Percentiles rank a stretch among this genome's conserved stretches.
These are phyloP conservation scores for Vigna mungo DNA, from an alignment of 306 rosid species.

Conservation along the genomic window DNA sequence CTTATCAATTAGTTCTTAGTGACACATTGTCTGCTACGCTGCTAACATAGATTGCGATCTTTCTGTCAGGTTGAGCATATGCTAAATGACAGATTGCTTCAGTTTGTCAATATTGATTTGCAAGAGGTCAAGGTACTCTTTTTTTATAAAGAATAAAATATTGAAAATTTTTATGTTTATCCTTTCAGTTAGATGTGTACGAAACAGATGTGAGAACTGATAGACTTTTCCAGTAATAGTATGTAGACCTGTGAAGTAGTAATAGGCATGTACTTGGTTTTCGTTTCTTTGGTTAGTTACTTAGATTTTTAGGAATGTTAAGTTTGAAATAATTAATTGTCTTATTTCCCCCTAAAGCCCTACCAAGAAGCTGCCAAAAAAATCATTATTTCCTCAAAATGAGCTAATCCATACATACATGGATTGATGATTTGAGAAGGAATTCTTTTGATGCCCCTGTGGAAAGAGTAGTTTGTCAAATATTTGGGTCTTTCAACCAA, in stretches of 20 bases:
- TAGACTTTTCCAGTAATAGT: background rate
- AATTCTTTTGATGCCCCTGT: constrained; percentile 20
- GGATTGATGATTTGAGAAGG: constrained; percentile 23
- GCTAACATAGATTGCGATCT: constrained; percentile 47
- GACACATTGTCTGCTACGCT: constrained; percentile 23
- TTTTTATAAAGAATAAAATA: background rate
- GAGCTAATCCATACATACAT: background rate
- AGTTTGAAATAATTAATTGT: background rate
- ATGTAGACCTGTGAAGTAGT: constrained; percentile 16
- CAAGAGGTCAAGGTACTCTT: constrained; percentile 92
- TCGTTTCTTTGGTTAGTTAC: constrained; percentile 22
- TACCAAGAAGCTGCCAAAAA: background rate
- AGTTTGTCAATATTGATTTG: constrained; percentile 92
- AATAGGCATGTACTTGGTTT: constrained; percentile 16
- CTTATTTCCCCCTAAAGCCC: background rate
- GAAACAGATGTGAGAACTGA: constrained; percentile 5
- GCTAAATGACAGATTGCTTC: constrained; percentile 97
- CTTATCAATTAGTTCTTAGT: constrained; percentile 14
- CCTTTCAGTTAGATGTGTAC: constrained; percentile 19
- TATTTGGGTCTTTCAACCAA: background rate
- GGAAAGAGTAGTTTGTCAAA: constrained; percentile 26
- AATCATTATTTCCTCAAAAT: background rate
- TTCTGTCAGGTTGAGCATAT: constrained; percentile 90
- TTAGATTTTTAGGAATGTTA: background rate
- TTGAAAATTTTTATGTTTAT: constrained; percentile 25